phyloP scores from a whole-genome alignment of 305 asterid genomes.

The Caryopteris hybrid region DNA sequence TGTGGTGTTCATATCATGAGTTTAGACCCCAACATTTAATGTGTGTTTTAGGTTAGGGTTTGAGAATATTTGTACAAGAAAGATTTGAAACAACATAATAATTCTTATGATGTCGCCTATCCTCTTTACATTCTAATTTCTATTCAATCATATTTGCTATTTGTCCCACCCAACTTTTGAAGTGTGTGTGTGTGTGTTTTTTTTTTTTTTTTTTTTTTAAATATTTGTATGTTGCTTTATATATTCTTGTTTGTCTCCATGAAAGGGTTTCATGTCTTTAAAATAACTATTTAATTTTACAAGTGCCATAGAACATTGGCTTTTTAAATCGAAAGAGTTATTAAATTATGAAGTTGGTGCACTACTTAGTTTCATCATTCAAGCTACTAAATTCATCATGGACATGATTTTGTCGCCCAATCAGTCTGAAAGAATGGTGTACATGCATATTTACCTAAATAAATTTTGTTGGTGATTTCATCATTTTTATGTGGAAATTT shows the following conservation, averaged over 20 bases:
- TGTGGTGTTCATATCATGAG: too few relatives aligned
- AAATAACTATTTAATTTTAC: background rate
- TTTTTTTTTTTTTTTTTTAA: conserved; percentile 8
- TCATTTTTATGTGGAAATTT: too few relatives aligned
- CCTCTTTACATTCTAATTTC: conserved; percentile 27
- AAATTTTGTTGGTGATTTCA: too few relatives aligned
- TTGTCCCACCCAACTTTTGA: conserved; percentile 24
- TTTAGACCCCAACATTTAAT: background rate
- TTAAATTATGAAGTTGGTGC: background rate
- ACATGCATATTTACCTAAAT: too few relatives aligned
- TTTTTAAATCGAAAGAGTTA: background rate
- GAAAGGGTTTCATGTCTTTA: background rate
- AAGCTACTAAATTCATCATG: background rate
- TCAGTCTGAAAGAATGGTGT: background rate
- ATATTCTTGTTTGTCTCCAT: conserved; percentile 11
- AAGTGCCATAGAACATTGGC: background rate
- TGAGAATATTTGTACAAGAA: background rate
- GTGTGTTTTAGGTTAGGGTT: background rate
- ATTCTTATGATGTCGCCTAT: conserved; percentile 38
- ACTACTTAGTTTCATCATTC: background rate
- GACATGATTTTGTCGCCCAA: conserved; percentile 16
- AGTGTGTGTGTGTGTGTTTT: too few relatives aligned
- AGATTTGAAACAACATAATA: conserved; percentile 4
- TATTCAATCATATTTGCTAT: conserved; percentile 18
- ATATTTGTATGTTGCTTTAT: background rate